These are phyloP conservation scores for Penicillium palitans DNA, from an alignment of 2,329 filamentous ascomycete genomes.

Conservation along the genomic window DNA sequence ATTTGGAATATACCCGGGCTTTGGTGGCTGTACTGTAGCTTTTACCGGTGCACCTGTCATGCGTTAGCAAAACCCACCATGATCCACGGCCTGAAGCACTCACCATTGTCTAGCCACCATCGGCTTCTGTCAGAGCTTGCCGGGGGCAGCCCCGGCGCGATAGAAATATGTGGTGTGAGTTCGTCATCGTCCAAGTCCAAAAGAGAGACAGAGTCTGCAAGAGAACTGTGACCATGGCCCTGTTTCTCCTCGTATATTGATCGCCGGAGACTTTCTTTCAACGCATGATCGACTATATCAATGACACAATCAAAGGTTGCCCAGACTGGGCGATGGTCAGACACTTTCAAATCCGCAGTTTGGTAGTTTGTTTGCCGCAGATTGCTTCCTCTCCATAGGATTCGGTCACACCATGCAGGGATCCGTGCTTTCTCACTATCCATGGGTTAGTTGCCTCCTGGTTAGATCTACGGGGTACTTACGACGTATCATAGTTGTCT, in stretches of 20 bases:
- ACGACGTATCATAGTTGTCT: slow-evolving; percentile 89
- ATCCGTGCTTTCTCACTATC: slow-evolving; percentile 84
- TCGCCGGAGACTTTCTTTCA: slow-evolving; percentile 70
- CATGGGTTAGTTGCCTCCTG: slow-evolving; percentile 32
- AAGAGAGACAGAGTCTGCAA: slow-evolving; percentile 21
- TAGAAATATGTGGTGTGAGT: slow-evolving; percentile 74
- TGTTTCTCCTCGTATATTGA: slow-evolving; percentile 72
- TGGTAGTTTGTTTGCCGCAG: slow-evolving; percentile 82
- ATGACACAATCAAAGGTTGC: slow-evolving; percentile 83
- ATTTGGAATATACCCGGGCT: slow-evolving; percentile 65
- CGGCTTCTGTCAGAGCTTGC: slow-evolving; percentile 62
- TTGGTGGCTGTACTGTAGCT: slow-evolving; percentile 68
- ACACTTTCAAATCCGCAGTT: slow-evolving; percentile 79
- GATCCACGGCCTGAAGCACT: slow-evolving; percentile 17
- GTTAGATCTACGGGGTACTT: slow-evolving; percentile 38
- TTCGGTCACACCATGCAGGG: slow-evolving; percentile 94
- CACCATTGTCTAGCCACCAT: slow-evolving; percentile 66
- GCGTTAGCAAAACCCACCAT: slow-evolving; percentile 6
- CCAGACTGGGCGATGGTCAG: slow-evolving; percentile 94
- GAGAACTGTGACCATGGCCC: slow-evolving; percentile 58
- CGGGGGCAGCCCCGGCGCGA: slow-evolving; percentile 72
- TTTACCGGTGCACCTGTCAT: slow-evolving; percentile 66
- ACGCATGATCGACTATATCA: slow-evolving; percentile 72
- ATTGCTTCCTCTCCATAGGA: slow-evolving; percentile 81
- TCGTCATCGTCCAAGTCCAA: slow-evolving; percentile 64